phyloP scores from a whole-genome alignment of 2,329 filamentous ascomycete genomes.

The Sclerotinia spermophila region DNA sequence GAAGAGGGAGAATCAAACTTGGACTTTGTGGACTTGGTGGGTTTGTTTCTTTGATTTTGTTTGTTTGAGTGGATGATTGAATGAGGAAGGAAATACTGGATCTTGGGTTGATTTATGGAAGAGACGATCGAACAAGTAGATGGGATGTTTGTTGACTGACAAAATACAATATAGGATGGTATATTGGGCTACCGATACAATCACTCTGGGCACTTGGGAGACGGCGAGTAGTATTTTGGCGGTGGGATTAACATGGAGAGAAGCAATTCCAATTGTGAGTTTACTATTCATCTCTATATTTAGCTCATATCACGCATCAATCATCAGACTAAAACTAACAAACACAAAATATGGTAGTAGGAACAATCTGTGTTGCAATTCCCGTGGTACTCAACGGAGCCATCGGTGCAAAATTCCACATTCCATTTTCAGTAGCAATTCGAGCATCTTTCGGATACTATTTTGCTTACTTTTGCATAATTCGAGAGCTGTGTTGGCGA shows the following conservation, averaged over 20 bases:
- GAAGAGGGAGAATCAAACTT: conserved; percentile 34
- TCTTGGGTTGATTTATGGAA: background rate
- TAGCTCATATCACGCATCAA: background rate
- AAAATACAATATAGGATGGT: conserved; percentile 31
- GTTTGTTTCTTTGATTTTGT: background rate
- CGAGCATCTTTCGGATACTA: conserved; percentile 47
- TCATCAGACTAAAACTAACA: conserved; percentile 14
- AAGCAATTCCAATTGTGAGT: conserved; percentile 45
- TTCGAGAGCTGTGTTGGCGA: conserved; percentile 45
- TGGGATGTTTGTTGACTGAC: background rate
- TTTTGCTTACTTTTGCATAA: conserved; percentile 41
- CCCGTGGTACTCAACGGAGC: conserved; percentile 48
- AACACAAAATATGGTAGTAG: conserved; percentile 49
- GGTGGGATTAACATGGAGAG: conserved; percentile 52
- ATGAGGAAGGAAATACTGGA: background rate
- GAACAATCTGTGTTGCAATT: conserved; percentile 56
- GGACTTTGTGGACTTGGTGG: conserved; percentile 38
- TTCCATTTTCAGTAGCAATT: conserved; percentile 46
- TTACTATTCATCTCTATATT: conserved; percentile 18
- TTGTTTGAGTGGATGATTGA: background rate
- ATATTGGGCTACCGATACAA: conserved; percentile 42
- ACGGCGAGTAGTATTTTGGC: conserved; percentile 48
- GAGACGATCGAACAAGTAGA: too few relatives aligned
- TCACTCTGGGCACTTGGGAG: conserved; percentile 49
- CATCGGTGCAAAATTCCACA: conserved; percentile 45